Evolutionary conservation across 78 protist genomes (phyloP).

Genomic region (Monosiga brevicollis): DNA sequence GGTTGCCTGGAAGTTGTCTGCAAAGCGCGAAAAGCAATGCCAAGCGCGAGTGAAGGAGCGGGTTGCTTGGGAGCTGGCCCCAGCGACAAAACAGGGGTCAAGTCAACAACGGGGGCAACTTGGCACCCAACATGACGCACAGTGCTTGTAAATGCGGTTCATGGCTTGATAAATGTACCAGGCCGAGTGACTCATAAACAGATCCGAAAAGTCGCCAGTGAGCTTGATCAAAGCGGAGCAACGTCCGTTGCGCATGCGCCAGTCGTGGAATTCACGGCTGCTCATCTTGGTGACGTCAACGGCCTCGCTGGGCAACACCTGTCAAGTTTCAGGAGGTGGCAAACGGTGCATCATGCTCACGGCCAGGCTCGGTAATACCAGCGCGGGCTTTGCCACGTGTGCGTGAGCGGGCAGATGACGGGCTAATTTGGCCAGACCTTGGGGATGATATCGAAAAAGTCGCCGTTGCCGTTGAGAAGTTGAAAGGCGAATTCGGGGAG

Average conservation of each 20-base stretch:
- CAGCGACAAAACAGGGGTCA: too few species aligned
- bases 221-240: conserved; percentile 54
- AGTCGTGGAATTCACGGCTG: conserved; percentile 15
- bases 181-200: background rate
- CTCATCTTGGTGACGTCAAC: too few species aligned
- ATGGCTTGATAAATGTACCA: background rate
- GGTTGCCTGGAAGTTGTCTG: background rate
- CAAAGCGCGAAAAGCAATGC: too few species aligned
- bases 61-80: too few species aligned
- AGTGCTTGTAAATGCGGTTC: conserved; percentile 9
- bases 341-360: too few species aligned
- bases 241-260: conserved; percentile 14
- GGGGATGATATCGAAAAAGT: conserved; percentile 25
- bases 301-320: too few species aligned
- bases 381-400: conserved; percentile 18
- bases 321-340: too few species aligned
- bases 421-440: background rate
- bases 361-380: too few species aligned
- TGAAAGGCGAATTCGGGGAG: conserved; percentile 22
- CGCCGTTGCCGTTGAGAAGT: conserved; percentile 36
- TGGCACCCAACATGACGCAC: too few species aligned
- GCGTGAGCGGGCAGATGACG: conserved; percentile 1
- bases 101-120: too few species aligned
- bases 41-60: too few species aligned
- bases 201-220: conserved; percentile 22